Conservation (phyloP, 306 rosid species). For the Prinsepia uniflora region DNA sequence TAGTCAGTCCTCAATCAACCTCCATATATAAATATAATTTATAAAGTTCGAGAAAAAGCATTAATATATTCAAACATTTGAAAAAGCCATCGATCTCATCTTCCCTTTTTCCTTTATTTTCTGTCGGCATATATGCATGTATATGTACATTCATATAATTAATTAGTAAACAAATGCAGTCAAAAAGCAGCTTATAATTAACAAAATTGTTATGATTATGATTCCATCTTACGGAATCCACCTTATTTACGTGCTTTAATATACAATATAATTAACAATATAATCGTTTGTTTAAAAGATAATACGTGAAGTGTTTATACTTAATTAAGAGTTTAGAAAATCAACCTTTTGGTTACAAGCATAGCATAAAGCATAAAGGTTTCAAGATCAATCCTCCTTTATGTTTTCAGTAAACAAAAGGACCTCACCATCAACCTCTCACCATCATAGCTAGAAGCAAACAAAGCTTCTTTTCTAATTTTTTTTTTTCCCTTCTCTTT, state of each 20-base stretch:
- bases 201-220: neutral
- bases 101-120: neutral
- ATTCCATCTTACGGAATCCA: neutral
- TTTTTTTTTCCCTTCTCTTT: neutral
- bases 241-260: no score
- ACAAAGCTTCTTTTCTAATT: slow-evolving; percentile 1
- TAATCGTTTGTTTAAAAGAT: no score
- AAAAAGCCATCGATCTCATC: neutral
- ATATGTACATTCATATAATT: neutral
- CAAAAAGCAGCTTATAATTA: slow-evolving; percentile 7
- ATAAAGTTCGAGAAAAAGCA: neutral
- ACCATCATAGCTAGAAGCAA: neutral
- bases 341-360: neutral
- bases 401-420: neutral
- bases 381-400: slow-evolving; percentile 2
- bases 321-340: neutral
- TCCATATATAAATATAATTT: neutral
- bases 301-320: neutral
- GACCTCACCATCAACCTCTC: neutral
- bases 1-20: neutral
- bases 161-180: neutral
- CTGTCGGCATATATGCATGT: slow-evolving; percentile 13
- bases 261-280: no score
- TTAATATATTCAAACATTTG: neutral
- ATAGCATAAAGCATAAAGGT: neutral